Evolutionary conservation across 2,329 filamentous ascomycete genomes (phyloP).

Genomic region (Cladosporium sphaerospermum): DNA sequence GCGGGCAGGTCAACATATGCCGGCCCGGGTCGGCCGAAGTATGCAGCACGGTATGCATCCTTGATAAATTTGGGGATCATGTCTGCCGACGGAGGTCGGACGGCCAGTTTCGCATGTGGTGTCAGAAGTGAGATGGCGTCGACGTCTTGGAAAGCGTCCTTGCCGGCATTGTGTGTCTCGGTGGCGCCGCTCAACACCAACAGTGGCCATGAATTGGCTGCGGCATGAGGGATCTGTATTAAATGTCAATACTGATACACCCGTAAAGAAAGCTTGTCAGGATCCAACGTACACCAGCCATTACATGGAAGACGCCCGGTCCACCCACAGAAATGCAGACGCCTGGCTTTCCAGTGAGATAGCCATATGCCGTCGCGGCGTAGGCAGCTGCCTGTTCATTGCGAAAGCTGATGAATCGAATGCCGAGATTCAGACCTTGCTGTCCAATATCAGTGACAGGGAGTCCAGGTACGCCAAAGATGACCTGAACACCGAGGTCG

Average conservation of each 20-base stretch:
- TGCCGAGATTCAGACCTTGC: slow-evolving; percentile 50
- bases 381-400: slow-evolving; percentile 56
- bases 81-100: slow-evolving; percentile 42
- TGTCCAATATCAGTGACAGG: slow-evolving; percentile 53
- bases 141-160: slow-evolving; percentile 53
- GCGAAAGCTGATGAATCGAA: slow-evolving; percentile 53
- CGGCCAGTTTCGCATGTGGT: slow-evolving; percentile 48
- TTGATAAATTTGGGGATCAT: slow-evolving; percentile 43
- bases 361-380: slow-evolving; percentile 54
- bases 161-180: slow-evolving; percentile 46
- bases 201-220: slow-evolving; percentile 50
- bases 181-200: slow-evolving; percentile 50
- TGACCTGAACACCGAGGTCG: slow-evolving; percentile 44
- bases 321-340: slow-evolving; percentile 55
- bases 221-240: slow-evolving; percentile 29
- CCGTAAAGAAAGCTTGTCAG: too few relatives aligned
- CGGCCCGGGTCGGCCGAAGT: slow-evolving; percentile 49
- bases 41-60: slow-evolving; percentile 48
- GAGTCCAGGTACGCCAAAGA: slow-evolving; percentile 51
- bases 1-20: slow-evolving; percentile 52
- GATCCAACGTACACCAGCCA: slow-evolving; percentile 45
- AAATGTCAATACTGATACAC: neutral
- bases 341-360: slow-evolving; percentile 50
- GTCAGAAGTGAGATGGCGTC: slow-evolving; percentile 49
- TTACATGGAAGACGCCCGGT: slow-evolving; percentile 52